These are phyloP conservation scores for Aspergillus transmontanensis DNA, from an alignment of 2,329 filamentous ascomycete species.

Conservation along the genomic window DNA sequence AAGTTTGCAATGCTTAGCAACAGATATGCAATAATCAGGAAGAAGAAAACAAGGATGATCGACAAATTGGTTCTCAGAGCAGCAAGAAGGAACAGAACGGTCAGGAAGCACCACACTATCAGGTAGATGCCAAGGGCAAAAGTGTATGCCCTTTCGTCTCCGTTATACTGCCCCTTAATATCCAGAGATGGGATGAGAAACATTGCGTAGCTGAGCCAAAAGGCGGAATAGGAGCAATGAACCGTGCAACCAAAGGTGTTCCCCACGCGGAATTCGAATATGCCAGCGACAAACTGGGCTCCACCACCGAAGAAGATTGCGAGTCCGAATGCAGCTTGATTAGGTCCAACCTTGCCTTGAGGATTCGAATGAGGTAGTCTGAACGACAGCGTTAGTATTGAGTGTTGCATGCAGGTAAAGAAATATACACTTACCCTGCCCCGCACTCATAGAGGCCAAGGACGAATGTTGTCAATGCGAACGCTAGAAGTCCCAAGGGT, in stretches of 20 bases:
- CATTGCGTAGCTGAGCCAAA: constrained; percentile 64
- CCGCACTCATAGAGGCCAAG: constrained; percentile 54
- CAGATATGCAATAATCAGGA: constrained; percentile 61
- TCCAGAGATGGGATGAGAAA: constrained; percentile 56
- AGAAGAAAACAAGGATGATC: constrained; percentile 61
- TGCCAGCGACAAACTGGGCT: constrained; percentile 28
- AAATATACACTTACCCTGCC: constrained; percentile 46
- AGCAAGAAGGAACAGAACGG: constrained; percentile 57
- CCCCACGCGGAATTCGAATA: constrained; percentile 54
- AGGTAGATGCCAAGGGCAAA: constrained; percentile 60
- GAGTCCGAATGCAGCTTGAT: constrained; percentile 30
- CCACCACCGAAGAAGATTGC: constrained; percentile 32
- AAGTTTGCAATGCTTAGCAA: constrained; percentile 59
- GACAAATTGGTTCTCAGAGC: constrained; percentile 61
- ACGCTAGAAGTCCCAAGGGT: constrained; percentile 63
- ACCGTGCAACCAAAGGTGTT: constrained; percentile 66
- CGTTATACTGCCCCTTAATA: constrained; percentile 51
- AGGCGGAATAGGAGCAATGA: constrained; percentile 63
- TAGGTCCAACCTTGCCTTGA: constrained; percentile 22
- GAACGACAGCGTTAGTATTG: neutral
- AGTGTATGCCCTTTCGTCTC: constrained; percentile 45
- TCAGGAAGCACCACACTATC: constrained; percentile 64
- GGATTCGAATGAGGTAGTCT: constrained; percentile 30
- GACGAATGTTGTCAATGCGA: constrained; percentile 67
- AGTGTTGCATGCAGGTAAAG: neutral